phyloP scores from a whole-genome alignment of 805 yeast species.

The Tetrapisispora taiwanensis region DNA sequence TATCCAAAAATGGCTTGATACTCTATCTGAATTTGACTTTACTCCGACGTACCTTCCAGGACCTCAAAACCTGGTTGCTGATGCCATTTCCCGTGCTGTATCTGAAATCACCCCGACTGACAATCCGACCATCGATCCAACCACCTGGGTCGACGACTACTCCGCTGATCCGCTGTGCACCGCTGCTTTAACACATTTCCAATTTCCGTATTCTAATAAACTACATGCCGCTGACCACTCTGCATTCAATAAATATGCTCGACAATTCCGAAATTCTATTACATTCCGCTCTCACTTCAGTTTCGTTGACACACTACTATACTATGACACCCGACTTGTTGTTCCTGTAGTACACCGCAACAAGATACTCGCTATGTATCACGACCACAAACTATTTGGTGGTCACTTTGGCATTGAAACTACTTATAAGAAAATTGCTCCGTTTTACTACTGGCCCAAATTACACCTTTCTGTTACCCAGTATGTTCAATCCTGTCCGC shows the following conservation, averaged over 20 bases:
- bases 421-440: conserved; percentile 5
- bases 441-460: conserved; percentile 6
- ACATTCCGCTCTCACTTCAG: not conserved
- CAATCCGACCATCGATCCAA: conserved; percentile 1
- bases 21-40: conserved; percentile 8
- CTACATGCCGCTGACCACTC: too few species aligned
- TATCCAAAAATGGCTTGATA: conserved; percentile 6
- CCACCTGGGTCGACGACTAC: not conserved
- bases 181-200: not conserved
- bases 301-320: not conserved
- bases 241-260: too few species aligned
- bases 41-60: conserved; percentile 7
- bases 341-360: not conserved
- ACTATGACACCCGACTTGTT: not conserved
- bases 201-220: too few species aligned
- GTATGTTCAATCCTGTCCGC: conserved; percentile 3
- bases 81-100: conserved; percentile 8
- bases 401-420: conserved; percentile 9
- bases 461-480: not conserved
- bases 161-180: not conserved
- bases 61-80: conserved; percentile 9
- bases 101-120: not conserved
- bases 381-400: conserved; percentile 5
- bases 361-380: conserved; percentile 1
- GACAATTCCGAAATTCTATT: not conserved